Percentiles rank a stretch among this genome's conserved stretches.
Evolutionary conservation across 176 grass and related monocot genomes (phyloP).

Genomic region (Carex kokanica): DNA sequence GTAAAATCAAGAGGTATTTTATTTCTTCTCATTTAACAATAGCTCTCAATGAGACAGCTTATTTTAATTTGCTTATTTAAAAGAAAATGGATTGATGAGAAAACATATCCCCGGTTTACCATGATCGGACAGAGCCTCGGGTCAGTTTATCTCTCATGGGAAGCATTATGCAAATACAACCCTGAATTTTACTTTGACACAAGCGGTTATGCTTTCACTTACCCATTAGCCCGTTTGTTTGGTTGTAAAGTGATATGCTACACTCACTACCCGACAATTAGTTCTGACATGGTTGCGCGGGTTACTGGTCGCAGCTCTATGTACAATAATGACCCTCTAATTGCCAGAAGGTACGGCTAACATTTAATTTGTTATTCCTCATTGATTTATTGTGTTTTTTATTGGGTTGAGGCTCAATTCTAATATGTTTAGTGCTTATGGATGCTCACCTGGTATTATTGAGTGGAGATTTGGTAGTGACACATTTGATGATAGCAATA

Average conservation of each 20-base stretch:
- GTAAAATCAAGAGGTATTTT: background rate
- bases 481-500: background rate
- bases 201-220: slow-evolving; percentile 95
- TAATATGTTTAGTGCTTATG: background rate
- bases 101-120: slow-evolving; percentile 74
- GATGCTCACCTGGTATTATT: background rate
- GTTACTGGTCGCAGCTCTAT: slow-evolving; percentile 66
- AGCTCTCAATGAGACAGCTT: background rate
- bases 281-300: slow-evolving; percentile 87
- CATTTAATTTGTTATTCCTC: background rate
- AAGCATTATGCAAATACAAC: slow-evolving; percentile 69
- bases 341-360: slow-evolving; percentile 58
- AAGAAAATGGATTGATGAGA: slow-evolving; percentile 94
- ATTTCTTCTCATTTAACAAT: slow-evolving; percentile 9
- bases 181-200: slow-evolving; percentile 85
- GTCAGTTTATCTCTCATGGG: slow-evolving; percentile 85
- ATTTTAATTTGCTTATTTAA: slow-evolving; percentile 43
- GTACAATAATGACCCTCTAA: slow-evolving; percentile 81
- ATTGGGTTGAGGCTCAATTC: background rate
- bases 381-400: background rate
- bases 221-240: slow-evolving; percentile 77
- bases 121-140: slow-evolving; percentile 98
- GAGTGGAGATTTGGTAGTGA: background rate
- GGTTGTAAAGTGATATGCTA: slow-evolving; percentile 86
- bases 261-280: slow-evolving; percentile 96